A percentile compares a stretch with the other conserved stretches of the same genome.
Evolutionary conservation across 1,284 basidiomycete genomes (phyloP).

Genomic region (Puccinia novopanici): DNA sequence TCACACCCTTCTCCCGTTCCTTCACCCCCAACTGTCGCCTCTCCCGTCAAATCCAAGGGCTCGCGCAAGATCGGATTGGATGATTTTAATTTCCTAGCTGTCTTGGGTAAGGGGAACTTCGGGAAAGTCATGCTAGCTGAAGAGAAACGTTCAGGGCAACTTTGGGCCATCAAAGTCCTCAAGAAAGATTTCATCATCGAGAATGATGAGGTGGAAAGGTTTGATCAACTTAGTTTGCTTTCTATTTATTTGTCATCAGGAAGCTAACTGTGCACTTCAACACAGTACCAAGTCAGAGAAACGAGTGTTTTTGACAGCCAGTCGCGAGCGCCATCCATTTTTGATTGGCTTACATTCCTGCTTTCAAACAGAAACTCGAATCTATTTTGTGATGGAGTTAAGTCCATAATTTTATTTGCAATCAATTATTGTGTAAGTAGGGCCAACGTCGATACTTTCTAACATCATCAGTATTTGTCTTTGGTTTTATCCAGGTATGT

Average conservation of each 20-base stretch:
- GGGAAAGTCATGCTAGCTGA: conserved; percentile 99
- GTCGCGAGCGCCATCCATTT: conserved; percentile 95
- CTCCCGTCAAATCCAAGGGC: conserved; percentile 45
- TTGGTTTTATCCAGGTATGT: conserved; percentile 60
- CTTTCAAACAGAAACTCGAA: conserved; percentile 98
- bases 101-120: conserved; percentile 98
- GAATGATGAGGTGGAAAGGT: conserved; percentile 99
- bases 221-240: conserved; percentile 21
- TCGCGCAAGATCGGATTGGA: conserved; percentile 91
- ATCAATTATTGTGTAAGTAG: background rate
- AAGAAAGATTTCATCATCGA: conserved; percentile 99
- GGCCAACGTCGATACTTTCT: background rate
- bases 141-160: conserved; percentile 82
- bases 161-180: conserved; percentile 99
- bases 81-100: conserved; percentile 98
- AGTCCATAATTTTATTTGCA: background rate
- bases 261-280: background rate
- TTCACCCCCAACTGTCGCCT: background rate
- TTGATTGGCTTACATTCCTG: conserved; percentile 94
- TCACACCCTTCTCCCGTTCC: conserved; percentile 21
- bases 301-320: conserved; percentile 93
- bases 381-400: conserved; percentile 79
- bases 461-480: background rate
- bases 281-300: conserved; percentile 95
- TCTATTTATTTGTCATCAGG: background rate